phyloP scores from a whole-genome alignment of 371 early-diverging fungal genomes.

The Mucor piriformis region DNA sequence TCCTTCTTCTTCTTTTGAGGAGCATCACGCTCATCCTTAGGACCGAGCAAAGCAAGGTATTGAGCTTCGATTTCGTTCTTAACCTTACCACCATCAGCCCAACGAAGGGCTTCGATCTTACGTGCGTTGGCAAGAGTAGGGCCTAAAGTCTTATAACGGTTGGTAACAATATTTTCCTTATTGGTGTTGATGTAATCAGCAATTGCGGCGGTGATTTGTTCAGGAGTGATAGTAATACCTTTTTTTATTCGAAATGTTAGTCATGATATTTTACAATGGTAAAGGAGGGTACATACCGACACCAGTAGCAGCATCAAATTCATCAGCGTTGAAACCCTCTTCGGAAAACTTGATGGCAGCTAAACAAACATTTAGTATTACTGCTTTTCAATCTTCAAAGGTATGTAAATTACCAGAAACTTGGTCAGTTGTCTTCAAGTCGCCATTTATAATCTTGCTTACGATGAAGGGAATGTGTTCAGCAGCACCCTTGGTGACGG shows the following conservation, averaged over 20 bases:
- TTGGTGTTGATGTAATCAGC: slow-evolving; percentile 61
- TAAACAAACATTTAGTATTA: slow-evolving; percentile 19
- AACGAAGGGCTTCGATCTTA: slow-evolving; percentile 71
- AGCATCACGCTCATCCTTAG: slow-evolving; percentile 94
- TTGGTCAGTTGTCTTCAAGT: slow-evolving; percentile 83
- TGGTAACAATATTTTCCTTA: slow-evolving; percentile 73
- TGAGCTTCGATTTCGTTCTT: slow-evolving; percentile 88
- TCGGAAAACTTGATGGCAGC: slow-evolving; percentile 91
- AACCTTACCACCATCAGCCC: slow-evolving; percentile 89
- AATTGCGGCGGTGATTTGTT: slow-evolving; percentile 63
- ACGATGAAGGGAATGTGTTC: slow-evolving; percentile 80
- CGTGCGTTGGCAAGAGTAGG: slow-evolving; percentile 74
- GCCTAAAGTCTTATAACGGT: slow-evolving; percentile 85
- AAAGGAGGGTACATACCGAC: slow-evolving; percentile 70
- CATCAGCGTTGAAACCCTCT: slow-evolving; percentile 61
- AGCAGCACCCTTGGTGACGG: slow-evolving; percentile 75
- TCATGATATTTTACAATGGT: background rate
- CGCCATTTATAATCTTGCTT: slow-evolving; percentile 69
- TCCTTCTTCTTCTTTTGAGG: slow-evolving; percentile 71
- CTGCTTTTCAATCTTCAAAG: background rate
- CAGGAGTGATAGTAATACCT: slow-evolving; percentile 72
- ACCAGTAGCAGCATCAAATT: slow-evolving; percentile 85
- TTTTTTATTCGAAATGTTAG: background rate
- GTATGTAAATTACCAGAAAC: slow-evolving; percentile 70
- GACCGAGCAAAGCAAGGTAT: slow-evolving; percentile 84